Percentiles rank a stretch among this genome's conserved stretches.
Conservation (phyloP, 805 yeast genomes). For the Metschnikowia colocasiae region DNA sequence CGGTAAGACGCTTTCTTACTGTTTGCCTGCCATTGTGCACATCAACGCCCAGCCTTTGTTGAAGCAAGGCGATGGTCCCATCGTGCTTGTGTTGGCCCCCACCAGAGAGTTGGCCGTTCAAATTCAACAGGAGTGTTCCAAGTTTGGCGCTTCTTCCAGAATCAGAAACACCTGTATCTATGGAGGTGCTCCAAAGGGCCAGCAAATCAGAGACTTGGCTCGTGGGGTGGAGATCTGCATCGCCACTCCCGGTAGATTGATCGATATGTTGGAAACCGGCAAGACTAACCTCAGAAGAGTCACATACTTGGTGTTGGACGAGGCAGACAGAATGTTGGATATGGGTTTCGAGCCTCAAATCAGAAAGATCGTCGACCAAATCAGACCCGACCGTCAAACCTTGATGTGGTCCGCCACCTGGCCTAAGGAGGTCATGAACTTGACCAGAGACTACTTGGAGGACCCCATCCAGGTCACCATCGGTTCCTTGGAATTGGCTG, state of each 20-base stretch:
- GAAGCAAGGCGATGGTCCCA: conserved; percentile 94
- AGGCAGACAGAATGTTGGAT: conserved; percentile 99
- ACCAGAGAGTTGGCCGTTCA: conserved; percentile 99
- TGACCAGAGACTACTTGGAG: conserved; percentile 85
- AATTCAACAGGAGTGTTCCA: conserved; percentile 92
- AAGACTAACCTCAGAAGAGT: conserved; percentile 95
- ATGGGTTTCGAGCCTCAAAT: conserved; percentile 99
- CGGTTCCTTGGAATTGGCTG: conserved; percentile 94
- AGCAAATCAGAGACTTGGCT: conserved; percentile 91
- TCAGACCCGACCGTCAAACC: conserved; percentile 99
- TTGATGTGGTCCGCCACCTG: conserved; percentile 99
- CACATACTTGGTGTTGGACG: conserved; percentile 94
- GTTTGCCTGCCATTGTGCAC: conserved; percentile 95
- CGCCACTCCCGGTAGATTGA: conserved; percentile 98
- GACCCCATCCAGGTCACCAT: conserved; percentile 96
- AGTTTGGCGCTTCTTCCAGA: conserved; percentile 87
- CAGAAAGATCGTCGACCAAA: conserved; percentile 95
- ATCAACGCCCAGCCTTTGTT: conserved; percentile 96
- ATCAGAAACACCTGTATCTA: conserved; percentile 96
- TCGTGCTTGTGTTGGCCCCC: conserved; percentile 93
- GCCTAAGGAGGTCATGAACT: conserved; percentile 96
- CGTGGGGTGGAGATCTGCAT: conserved; percentile 95
- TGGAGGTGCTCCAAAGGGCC: conserved; percentile 99
- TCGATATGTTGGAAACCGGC: conserved; percentile 93
- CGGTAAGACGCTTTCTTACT: conserved; percentile 96